phyloP scores from a whole-genome alignment of 306 rosid genomes.

The Lathyrus oleraceus region DNA sequence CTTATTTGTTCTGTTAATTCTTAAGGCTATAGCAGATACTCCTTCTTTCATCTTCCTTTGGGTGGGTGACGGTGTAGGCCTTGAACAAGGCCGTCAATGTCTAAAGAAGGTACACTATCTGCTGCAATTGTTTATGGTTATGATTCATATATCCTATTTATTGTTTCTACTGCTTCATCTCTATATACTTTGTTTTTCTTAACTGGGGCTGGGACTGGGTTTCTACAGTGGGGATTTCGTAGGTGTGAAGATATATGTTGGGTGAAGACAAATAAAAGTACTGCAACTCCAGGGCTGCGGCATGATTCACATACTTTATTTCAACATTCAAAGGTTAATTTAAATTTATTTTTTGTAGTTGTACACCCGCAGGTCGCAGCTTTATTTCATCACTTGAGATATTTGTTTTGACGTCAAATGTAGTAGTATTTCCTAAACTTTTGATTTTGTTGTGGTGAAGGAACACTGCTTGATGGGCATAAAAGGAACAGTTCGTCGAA shows the following conservation, averaged over 20 bases:
- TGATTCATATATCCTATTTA: slow-evolving; percentile 24
- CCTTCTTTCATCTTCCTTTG: slow-evolving; percentile 99
- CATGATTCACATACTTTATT: slow-evolving; percentile 95
- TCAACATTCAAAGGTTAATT: slow-evolving; percentile 96
- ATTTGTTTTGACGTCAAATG: neutral
- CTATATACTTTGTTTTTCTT: slow-evolving; percentile 13
- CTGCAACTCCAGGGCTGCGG: slow-evolving; percentile 86
- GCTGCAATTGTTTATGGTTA: neutral
- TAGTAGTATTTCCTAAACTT: slow-evolving; percentile 14
- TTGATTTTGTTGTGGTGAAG: slow-evolving; percentile 46
- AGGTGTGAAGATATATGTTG: slow-evolving; percentile 99
- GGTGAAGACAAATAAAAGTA: slow-evolving; percentile 96
- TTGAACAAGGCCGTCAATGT: slow-evolving; percentile 99
- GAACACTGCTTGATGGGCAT: slow-evolving; percentile 99
- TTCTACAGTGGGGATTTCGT: slow-evolving; percentile 94
- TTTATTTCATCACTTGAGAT: slow-evolving; percentile 22
- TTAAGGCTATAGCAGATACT: slow-evolving; percentile 95
- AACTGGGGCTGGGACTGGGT: slow-evolving; percentile 38
- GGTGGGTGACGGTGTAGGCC: slow-evolving; percentile 99
- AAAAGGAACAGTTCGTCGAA: slow-evolving; percentile 98
- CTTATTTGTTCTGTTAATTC: slow-evolving; percentile 34
- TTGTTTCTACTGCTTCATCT: slow-evolving; percentile 17
- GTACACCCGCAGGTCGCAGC: slow-evolving; percentile 4
- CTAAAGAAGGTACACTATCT: slow-evolving; percentile 74
- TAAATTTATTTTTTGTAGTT: neutral